These are phyloP conservation scores for Lecanosticta acicola DNA, from an alignment of 2,329 filamentous ascomycete species.

Conservation along the genomic window DNA sequence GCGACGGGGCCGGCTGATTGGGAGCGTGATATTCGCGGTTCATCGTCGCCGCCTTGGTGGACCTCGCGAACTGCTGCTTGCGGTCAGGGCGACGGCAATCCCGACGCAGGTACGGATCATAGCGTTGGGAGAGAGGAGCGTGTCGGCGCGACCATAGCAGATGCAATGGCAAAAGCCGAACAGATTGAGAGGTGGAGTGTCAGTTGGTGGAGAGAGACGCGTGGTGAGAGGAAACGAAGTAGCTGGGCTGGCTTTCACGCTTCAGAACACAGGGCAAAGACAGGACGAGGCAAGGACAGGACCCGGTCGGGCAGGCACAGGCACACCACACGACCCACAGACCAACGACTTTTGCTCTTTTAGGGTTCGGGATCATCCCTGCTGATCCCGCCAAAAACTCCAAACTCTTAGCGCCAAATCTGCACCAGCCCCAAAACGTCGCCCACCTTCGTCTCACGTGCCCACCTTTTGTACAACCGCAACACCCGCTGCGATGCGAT, in stretches of 20 bases:
- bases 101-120: constrained; percentile 23
- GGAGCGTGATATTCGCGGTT: background rate
- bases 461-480: background rate
- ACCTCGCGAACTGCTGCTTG: constrained; percentile 28
- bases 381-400: background rate
- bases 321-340: too few species aligned
- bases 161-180: too few species aligned
- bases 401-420: background rate
- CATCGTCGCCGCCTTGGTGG: background rate
- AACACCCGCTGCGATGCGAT: background rate
- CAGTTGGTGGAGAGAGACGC: too few species aligned
- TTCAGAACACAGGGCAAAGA: too few species aligned
- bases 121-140: background rate
- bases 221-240: too few species aligned
- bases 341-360: too few species aligned
- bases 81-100: constrained; percentile 35
- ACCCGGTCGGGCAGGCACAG: background rate
- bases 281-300: too few species aligned
- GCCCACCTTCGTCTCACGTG: background rate
- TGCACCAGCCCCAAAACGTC: background rate
- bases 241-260: too few species aligned
- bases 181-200: too few species aligned
- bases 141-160: background rate
- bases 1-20: constrained; percentile 25
- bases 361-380: background rate